phyloP scores from a whole-genome alignment of 257 asterid genomes.

The Ehretia macrophylla region DNA sequence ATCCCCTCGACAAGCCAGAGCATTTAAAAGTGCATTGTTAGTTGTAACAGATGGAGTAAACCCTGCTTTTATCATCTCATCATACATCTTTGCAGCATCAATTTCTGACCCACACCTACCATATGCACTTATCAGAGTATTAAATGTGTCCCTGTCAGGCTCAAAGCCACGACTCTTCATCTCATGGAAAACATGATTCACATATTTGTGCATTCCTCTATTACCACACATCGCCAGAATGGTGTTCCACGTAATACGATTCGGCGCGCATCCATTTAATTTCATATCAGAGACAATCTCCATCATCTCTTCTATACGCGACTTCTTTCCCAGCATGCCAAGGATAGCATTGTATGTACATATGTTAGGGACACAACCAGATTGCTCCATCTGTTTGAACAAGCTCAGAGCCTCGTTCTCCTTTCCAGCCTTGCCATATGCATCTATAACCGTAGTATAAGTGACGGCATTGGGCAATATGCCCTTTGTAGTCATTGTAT shows the following conservation, averaged over 20 bases:
- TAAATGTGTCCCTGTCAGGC: slow-evolving; percentile 88
- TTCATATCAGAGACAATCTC: slow-evolving; percentile 72
- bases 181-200: slow-evolving; percentile 64
- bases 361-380: slow-evolving; percentile 90
- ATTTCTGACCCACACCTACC: slow-evolving; percentile 82
- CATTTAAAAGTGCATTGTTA: slow-evolving; percentile 82
- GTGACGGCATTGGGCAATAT: slow-evolving; percentile 80
- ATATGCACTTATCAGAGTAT: slow-evolving; percentile 78
- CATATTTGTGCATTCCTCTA: slow-evolving; percentile 75
- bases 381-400: slow-evolving; percentile 68
- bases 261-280: slow-evolving; percentile 69
- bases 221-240: slow-evolving; percentile 82
- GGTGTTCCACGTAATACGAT: slow-evolving; percentile 92
- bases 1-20: slow-evolving; percentile 81
- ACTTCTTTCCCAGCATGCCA: slow-evolving; percentile 91
- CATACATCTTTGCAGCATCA: slow-evolving; percentile 62
- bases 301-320: slow-evolving; percentile 82
- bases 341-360: slow-evolving; percentile 85
- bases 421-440: slow-evolving; percentile 83
- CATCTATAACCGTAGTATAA: slow-evolving; percentile 89
- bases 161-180: slow-evolving; percentile 90
- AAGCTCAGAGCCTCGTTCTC: slow-evolving; percentile 69
- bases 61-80: slow-evolving; percentile 82
- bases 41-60: slow-evolving; percentile 77
- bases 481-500: slow-evolving; percentile 74